Base-by-base conservation (phyloP, 2,329 filamentous ascomycete genomes). In the Metarhizium robertsii region DNA sequence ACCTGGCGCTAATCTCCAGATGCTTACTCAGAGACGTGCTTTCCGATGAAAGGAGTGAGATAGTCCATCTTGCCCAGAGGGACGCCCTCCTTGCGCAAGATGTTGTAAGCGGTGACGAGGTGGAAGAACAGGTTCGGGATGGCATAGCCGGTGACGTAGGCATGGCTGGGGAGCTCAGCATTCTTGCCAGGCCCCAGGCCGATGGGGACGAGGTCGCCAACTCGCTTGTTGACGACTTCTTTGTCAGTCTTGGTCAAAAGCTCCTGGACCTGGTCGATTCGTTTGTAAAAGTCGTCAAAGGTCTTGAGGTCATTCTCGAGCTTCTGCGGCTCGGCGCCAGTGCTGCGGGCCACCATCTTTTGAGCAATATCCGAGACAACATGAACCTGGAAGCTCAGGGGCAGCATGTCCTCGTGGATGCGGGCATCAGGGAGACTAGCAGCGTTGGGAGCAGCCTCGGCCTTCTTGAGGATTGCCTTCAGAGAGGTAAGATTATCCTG, bases 121-220 rank as follows among this genome's bases (percentile, higher is more conserved):
- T 88, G 85, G 69, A 88, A 88, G 71, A 75, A 85, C 61, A 86
- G 68, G 63, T 87, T 85, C 25, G 84, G 83, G 47, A 83, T 55
- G 4, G 69, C 73, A 65, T 76, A 81, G 3, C 69, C 68, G 45
- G 68, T 63, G 25, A 80, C 63, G 63, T 81, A 86, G 2, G 71
- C 67, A 49, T 60, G 34, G 50, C 60, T 64, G 40, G 60, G 56
- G 51, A 70, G 53, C 45, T 63, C 42, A 36, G 56, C 63, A n/a
- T 53, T 58, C 57, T 64, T 67, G 40, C 59, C 58, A 18, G 64
- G 60, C 2, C 70, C 71, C 6, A 73, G n/a, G 2, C 59, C 64
- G 4, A 72, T 52, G 20, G 59, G 55, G n/a, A 74, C 64, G 4
- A 49, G 58, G 43, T 66, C 64, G 16, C 55, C 59, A 52, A 58